Evolutionary conservation across 805 yeast genomes (phyloP).

Genomic region (Candida pseudofarinosa): DNA sequence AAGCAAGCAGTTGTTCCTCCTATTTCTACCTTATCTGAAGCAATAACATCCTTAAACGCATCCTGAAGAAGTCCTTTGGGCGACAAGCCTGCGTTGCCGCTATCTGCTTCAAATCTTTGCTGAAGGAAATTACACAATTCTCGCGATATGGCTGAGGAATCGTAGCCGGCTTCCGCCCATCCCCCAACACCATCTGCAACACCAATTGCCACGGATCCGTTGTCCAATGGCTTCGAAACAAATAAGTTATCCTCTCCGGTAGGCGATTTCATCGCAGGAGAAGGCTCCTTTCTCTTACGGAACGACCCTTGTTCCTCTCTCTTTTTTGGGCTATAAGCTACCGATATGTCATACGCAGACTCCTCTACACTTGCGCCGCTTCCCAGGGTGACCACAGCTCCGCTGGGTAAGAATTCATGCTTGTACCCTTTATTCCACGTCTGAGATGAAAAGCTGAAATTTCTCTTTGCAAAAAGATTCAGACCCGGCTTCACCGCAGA

Average conservation of each 20-base stretch:
- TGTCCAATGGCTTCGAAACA: slow-evolving; percentile 35
- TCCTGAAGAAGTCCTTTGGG: slow-evolving; percentile 48
- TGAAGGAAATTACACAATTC: slow-evolving; percentile 64
- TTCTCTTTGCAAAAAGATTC: slow-evolving; percentile 6
- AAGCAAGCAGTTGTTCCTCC: slow-evolving; percentile 94
- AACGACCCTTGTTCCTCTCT: slow-evolving; percentile 50
- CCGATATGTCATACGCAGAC: slow-evolving; percentile 52
- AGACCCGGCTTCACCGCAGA: slow-evolving; percentile 7
- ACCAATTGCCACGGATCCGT: slow-evolving; percentile 55
- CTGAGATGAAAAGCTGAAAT: slow-evolving; percentile 19
- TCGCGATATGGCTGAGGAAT: slow-evolving; percentile 81
- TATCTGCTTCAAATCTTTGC: slow-evolving; percentile 23
- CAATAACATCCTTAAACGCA: slow-evolving; percentile 54
- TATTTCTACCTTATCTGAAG: slow-evolving; percentile 63
- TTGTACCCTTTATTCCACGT: slow-evolving; percentile 12
- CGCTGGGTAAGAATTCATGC: slow-evolving; percentile 2
- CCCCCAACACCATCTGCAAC: slow-evolving; percentile 98
- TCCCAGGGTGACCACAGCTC: slow-evolving; percentile 17
- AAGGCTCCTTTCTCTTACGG: slow-evolving; percentile 21
- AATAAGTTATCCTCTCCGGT: slow-evolving; percentile 79
- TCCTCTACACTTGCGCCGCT: slow-evolving; percentile 14
- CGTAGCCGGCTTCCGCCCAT: slow-evolving; percentile 90
- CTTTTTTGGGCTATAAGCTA: slow-evolving; percentile 73
- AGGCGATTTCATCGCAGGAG: slow-evolving; percentile 46
- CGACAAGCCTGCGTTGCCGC: slow-evolving; percentile 9